Conservation (phyloP, 2,329 filamentous ascomycete species). For the Dryadomyces quercus-mongolicae region DNA sequence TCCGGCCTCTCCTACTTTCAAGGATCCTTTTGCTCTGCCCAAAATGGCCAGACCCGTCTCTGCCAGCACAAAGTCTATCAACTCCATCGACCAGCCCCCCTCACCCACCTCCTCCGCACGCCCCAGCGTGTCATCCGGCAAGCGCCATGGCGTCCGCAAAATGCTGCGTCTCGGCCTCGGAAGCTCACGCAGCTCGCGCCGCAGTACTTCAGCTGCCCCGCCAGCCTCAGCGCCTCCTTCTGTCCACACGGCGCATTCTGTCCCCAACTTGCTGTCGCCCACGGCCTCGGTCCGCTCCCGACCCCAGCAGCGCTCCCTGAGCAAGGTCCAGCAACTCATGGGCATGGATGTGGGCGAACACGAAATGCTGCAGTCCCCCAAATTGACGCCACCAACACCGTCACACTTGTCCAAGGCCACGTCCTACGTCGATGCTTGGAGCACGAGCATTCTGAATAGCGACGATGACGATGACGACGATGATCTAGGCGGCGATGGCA, state of each 20-base stretch:
- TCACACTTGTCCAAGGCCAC: not conserved
- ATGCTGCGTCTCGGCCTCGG: not conserved
- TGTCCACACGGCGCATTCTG: not conserved
- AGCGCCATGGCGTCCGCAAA: not conserved
- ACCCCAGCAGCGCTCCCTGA: constrained; percentile 5
- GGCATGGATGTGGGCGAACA: constrained; percentile 6
- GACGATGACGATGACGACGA: constrained; percentile 8
- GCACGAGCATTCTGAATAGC: constrained; percentile 8
- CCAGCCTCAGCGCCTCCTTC: not conserved
- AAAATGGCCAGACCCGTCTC: not conserved
- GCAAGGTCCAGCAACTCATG: constrained; percentile 10
- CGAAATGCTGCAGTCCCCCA: not conserved
- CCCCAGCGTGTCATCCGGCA: not conserved
- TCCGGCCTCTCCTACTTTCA: not conserved
- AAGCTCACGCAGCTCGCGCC: not conserved
- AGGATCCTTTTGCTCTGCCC: not conserved
- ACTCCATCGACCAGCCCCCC: not conserved
- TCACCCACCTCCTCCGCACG: not conserved
- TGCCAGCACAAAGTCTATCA: not conserved
- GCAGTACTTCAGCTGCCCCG: not conserved
- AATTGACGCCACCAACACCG: not conserved
- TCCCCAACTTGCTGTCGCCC: not conserved
- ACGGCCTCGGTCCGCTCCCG: not conserved
- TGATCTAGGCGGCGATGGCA: constrained; percentile 4
- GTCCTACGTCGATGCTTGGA: constrained; percentile 4